A percentile compares a stretch with the other conserved stretches of the same genome.
Conservation (phyloP, 345 rosid genomes). For the Raphanus raphanistrum region DNA sequence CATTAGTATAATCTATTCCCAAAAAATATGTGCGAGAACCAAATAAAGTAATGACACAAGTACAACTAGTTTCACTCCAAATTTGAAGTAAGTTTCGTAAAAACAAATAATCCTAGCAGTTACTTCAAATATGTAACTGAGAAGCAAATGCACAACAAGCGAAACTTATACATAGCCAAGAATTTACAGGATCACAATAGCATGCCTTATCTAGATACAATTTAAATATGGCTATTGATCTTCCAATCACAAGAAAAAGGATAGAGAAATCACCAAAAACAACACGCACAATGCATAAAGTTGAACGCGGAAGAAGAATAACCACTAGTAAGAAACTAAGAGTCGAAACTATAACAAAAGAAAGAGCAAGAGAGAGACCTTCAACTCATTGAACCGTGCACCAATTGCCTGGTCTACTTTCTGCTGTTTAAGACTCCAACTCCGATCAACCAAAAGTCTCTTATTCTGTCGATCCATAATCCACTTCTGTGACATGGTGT, state of each 20-base stretch:
- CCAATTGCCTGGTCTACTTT: conserved; percentile 62
- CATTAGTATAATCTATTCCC: not conserved
- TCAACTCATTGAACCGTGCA: conserved; percentile 60
- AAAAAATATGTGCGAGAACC: not conserved
- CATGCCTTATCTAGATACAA: not conserved
- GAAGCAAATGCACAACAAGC: conserved; percentile 2
- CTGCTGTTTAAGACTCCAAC: conserved; percentile 63
- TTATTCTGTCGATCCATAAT: conserved; percentile 63
- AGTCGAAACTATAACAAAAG: conserved; percentile 5
- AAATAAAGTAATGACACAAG: not conserved
- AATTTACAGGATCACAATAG: not conserved
- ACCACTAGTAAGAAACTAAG: not conserved
- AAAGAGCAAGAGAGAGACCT: conserved; percentile 48
- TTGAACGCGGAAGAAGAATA: not conserved
- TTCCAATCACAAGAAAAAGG: not conserved
- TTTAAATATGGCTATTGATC: not conserved
- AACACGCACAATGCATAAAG: conserved; percentile 6
- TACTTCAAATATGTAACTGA: conserved; percentile 1
- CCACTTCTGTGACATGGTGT: conserved; percentile 87
- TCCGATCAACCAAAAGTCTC: conserved; percentile 55
- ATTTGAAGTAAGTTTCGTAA: not conserved
- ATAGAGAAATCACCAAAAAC: conserved; percentile 7
- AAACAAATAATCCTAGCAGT: conserved; percentile 7
- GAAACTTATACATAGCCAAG: not conserved
- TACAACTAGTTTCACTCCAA: not conserved